Base-by-base conservation (phyloP, 495 filamentous ascomycete genomes). In the Platismatia glauca region DNA sequence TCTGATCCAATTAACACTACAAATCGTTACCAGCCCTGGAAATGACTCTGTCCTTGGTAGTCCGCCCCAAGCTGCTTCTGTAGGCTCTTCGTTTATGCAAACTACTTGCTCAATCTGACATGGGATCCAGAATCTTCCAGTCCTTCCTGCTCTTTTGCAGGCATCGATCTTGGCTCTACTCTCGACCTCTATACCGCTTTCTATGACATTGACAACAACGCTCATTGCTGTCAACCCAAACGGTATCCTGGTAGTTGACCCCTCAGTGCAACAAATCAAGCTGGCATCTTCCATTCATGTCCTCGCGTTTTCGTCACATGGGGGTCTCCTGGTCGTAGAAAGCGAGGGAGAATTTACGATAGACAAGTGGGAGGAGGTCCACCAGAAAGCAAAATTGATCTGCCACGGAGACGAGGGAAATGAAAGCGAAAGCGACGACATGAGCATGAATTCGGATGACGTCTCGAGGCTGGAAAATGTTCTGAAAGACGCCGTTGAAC, bases 271-370 rank as follows among this genome's bases (percentile, higher is more conserved):
- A 52, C 76, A 85, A 20, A 73, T 86, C 35, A 76, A 81, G 44
- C 68, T 73, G 37, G 86, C 88, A 15, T 74, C 75, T 31, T 90
- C 89, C 13, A 78, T 90, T 34, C 90, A 95, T 69, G 88, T 88
- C 31, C 73, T 96, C 37, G 86, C 84, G 4, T 93, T 91, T 67
- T 88, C 87, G 33, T 87, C 84, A 9, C 82, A 85, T 57, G 83
- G 85, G 22, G 87, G 90, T 58, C 72, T 96, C 37, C 73, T 96
- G 22, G 72, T 96, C 48, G 85, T 82, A 39, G 88, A 96, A 71
- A 95, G 90, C 70, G 83, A 92, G 68, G 93, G 93, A 0, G 73
- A 75, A 37, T 97, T 96, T 67, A 82, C 81, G 27, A 78, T 89
- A 62, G 82, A 87, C 43, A 86, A 82, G 41, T 96, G 92, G 90